Evolutionary conservation across 2,329 filamentous ascomycete genomes (phyloP).

Genomic region (Beauveria asiatica): DNA sequence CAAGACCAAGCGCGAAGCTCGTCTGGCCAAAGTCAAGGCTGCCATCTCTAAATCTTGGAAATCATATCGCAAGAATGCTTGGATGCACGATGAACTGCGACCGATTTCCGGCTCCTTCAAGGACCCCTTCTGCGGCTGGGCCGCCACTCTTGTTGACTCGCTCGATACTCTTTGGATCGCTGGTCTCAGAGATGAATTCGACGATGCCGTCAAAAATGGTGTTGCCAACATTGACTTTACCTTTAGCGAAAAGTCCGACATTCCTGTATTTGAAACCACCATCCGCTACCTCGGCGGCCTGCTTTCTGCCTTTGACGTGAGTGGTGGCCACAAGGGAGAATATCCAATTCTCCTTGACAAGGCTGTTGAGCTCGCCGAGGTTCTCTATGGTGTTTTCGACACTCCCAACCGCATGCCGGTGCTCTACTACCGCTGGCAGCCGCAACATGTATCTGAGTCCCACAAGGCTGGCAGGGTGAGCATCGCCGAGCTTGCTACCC

Average conservation of each 20-base stretch:
- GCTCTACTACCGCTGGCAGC: slow-evolving; percentile 71
- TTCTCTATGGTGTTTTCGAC: slow-evolving; percentile 77
- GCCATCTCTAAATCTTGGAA: slow-evolving; percentile 74
- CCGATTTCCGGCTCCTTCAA: slow-evolving; percentile 60
- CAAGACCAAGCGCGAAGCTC: slow-evolving; percentile 54
- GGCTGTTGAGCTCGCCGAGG: slow-evolving; percentile 68
- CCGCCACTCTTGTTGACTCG: slow-evolving; percentile 75
- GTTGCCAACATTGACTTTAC: slow-evolving; percentile 77
- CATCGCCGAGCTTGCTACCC: slow-evolving; percentile 65
- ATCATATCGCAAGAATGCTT: slow-evolving; percentile 72
- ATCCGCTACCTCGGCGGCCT: slow-evolving; percentile 88
- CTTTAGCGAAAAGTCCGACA: slow-evolving; percentile 48
- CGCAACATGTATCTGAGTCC: slow-evolving; percentile 52
- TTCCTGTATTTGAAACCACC: slow-evolving; percentile 87
- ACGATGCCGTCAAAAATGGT: slow-evolving; percentile 58
- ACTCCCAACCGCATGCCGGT: slow-evolving; percentile 91
- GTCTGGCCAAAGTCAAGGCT: slow-evolving; percentile 58
- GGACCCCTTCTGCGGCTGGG: slow-evolving; percentile 88
- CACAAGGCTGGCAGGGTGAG: slow-evolving; percentile 53
- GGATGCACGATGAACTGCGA: slow-evolving; percentile 76
- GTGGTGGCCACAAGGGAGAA: slow-evolving; percentile 44
- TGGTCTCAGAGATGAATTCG: slow-evolving; percentile 69
- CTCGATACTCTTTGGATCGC: slow-evolving; percentile 85
- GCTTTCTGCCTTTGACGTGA: slow-evolving; percentile 79
- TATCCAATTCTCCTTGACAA: slow-evolving; percentile 67